Conservation (phyloP, 2,329 filamentous ascomycete genomes). For the Aureobasidium sp. region DNA sequence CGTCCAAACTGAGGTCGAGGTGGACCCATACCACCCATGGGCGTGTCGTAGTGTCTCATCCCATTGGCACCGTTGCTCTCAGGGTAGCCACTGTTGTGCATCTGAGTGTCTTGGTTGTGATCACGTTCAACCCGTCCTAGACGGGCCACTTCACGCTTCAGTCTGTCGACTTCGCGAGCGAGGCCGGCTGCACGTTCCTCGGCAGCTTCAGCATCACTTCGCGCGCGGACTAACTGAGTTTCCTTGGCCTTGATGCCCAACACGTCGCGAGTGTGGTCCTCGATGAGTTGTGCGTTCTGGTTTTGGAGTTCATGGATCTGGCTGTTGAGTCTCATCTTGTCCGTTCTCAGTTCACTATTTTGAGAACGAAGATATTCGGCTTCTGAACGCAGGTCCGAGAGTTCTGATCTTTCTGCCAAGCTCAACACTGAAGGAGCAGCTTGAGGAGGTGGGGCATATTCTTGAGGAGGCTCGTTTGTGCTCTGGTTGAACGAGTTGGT, state of each 20-base stretch:
- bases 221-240: conserved; percentile 85
- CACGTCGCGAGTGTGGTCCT: conserved; percentile 92
- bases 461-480: conserved; percentile 13
- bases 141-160: conserved; percentile 67
- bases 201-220: conserved; percentile 80
- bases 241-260: conserved; percentile 95
- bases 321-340: conserved; percentile 70
- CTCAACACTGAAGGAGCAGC: conserved; percentile 54
- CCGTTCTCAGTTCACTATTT: conserved; percentile 71
- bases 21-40: conserved; percentile 1
- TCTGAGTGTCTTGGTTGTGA: neutral
- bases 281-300: conserved; percentile 91
- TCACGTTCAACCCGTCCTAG: conserved; percentile 6
- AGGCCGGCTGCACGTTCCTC: conserved; percentile 80
- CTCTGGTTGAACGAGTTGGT: conserved; percentile 53
- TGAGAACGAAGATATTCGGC: conserved; percentile 69
- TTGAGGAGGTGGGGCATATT: conserved; percentile 32
- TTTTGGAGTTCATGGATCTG: conserved; percentile 93
- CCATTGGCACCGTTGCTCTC: conserved; percentile 15
- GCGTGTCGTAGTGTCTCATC: conserved; percentile 11
- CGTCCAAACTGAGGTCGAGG: conserved; percentile 6
- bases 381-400: conserved; percentile 77
- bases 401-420: conserved; percentile 77
- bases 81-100: conserved; percentile 10
- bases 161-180: conserved; percentile 77